phyloP scores from a whole-genome alignment of 805 yeast genomes.

The Limtongozyma cylindracea region DNA sequence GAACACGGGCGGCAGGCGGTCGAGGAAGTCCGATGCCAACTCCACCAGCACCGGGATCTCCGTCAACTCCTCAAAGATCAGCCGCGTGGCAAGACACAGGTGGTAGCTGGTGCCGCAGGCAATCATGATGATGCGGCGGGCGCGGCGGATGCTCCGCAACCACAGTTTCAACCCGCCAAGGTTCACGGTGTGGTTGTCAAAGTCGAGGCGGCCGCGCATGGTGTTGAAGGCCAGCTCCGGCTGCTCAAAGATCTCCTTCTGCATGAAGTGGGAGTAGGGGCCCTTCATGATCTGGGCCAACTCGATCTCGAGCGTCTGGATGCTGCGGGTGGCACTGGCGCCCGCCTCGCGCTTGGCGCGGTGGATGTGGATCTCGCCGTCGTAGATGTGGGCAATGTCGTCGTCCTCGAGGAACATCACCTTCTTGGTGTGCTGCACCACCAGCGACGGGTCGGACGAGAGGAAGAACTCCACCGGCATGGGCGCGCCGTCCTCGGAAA shows the following conservation, averaged over 20 bases:
- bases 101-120: constrained; percentile 99
- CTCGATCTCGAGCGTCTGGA: constrained; percentile 92
- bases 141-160: constrained; percentile 74
- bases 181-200: constrained; percentile 47
- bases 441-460: constrained; percentile 94
- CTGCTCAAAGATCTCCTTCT: constrained; percentile 95
- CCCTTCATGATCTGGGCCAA: constrained; percentile 97
- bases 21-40: constrained; percentile 85
- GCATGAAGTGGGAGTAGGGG: constrained; percentile 89
- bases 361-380: constrained; percentile 96
- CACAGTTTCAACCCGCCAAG: constrained; percentile 79
- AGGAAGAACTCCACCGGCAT: constrained; percentile 89
- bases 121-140: constrained; percentile 90
- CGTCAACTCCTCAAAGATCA: constrained; percentile 87
- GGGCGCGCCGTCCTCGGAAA: constrained; percentile 81
- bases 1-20: constrained; percentile 88
- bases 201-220: constrained; percentile 97
- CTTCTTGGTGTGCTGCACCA: constrained; percentile 89
- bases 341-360: constrained; percentile 68
- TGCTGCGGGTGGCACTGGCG: constrained; percentile 83
- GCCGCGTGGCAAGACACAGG: constrained; percentile 92
- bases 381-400: constrained; percentile 94
- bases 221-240: constrained; percentile 97
- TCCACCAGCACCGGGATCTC: constrained; percentile 88
- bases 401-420: constrained; percentile 93